These are phyloP conservation scores for Poronia punctata DNA, from an alignment of 495 filamentous ascomycete genomes.

Conservation along the genomic window DNA sequence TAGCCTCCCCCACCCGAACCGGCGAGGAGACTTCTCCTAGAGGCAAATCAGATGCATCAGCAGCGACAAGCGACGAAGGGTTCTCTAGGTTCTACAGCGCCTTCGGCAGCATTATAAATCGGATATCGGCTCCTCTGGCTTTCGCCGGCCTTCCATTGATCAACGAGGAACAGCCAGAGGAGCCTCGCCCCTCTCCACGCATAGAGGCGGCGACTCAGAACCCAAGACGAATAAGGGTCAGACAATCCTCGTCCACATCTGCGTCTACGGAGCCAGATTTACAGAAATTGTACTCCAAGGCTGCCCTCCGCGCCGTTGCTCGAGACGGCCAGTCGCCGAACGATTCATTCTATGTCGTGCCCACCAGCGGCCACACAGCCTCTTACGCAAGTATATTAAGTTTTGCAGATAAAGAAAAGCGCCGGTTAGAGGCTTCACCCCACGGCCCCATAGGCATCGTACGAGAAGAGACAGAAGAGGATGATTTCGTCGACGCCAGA, in stretches of 20 bases:
- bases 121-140: slow-evolving; percentile 79
- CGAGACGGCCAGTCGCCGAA: slow-evolving; percentile 44
- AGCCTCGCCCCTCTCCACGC: slow-evolving; percentile 14
- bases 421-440: slow-evolving; percentile 34
- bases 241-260: slow-evolving; percentile 22
- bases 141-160: slow-evolving; percentile 83
- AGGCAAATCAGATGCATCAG: slow-evolving; percentile 11
- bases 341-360: slow-evolving; percentile 94
- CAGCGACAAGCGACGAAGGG: slow-evolving; percentile 54
- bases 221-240: slow-evolving; percentile 38
- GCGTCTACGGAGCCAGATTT: slow-evolving; percentile 60
- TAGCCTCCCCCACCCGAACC: slow-evolving; percentile 21
- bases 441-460: slow-evolving; percentile 24
- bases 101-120: slow-evolving; percentile 74
- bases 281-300: slow-evolving; percentile 66
- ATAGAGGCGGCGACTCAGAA: slow-evolving; percentile 25
- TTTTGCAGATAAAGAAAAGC: slow-evolving; percentile 61
- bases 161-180: slow-evolving; percentile 40
- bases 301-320: slow-evolving; percentile 63
- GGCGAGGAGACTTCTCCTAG: slow-evolving; percentile 17
- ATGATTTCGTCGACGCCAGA: slow-evolving; percentile 82
- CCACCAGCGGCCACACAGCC: slow-evolving; percentile 77
- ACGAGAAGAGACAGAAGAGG: slow-evolving; percentile 53
- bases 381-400: slow-evolving; percentile 83
- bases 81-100: slow-evolving; percentile 88